Conservation (phyloP, 257 asterid species). For the Solanum medicagineum region DNA sequence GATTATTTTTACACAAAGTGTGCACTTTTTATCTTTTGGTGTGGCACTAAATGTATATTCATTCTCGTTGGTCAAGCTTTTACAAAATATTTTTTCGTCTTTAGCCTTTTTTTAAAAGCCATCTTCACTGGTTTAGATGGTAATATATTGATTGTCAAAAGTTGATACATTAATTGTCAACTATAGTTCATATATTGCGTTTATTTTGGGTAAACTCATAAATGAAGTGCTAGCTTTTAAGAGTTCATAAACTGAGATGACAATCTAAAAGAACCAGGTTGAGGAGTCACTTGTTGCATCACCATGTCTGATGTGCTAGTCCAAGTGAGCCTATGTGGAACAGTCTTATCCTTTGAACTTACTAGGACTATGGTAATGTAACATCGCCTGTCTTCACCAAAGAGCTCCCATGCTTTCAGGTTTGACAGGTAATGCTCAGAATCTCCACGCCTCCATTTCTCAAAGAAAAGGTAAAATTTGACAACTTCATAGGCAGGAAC, state of each 20-base stretch:
- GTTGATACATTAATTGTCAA: not conserved
- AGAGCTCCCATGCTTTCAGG: slow-evolving; percentile 32
- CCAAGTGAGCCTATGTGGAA: slow-evolving; percentile 64
- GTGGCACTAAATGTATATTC: too few species aligned
- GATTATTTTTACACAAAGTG: too few species aligned
- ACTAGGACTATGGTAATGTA: slow-evolving; percentile 47
- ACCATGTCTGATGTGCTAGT: slow-evolving; percentile 67
- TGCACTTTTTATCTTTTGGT: too few species aligned
- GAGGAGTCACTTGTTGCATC: slow-evolving; percentile 25
- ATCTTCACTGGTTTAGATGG: slow-evolving; percentile 1
- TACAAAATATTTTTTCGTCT: too few species aligned
- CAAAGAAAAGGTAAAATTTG: slow-evolving; percentile 58
- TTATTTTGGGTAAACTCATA: not conserved
- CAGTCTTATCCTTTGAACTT: slow-evolving; percentile 66
- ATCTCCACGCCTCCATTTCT: slow-evolving; percentile 94
- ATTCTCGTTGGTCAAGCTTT: too few species aligned
- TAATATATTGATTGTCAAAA: not conserved
- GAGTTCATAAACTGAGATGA: not conserved
- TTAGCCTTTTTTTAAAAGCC: not conserved
- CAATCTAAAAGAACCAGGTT: slow-evolving; percentile 41
- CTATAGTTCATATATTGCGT: not conserved
- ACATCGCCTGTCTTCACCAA: slow-evolving; percentile 2
- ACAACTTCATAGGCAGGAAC: slow-evolving; percentile 88
- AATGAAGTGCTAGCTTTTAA: not conserved
- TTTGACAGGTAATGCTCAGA: slow-evolving; percentile 54